Percentiles rank a stretch among this genome's conserved stretches.
Conservation (phyloP, 352 stramenopile species). For the Globisporangium splendens region DNA sequence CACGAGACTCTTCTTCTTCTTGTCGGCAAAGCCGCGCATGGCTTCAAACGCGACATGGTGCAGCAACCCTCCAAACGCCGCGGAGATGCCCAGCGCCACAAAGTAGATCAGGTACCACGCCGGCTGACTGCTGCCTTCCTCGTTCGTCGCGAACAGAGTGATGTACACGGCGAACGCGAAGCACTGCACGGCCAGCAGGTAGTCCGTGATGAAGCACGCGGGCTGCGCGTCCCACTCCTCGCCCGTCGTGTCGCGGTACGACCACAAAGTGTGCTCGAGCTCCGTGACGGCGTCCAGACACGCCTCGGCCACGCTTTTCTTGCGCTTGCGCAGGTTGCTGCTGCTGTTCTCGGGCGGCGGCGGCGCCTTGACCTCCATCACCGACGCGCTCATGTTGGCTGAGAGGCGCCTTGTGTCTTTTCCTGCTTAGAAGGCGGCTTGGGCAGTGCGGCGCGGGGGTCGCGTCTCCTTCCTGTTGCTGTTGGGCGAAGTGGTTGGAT, state of each 20-base stretch:
- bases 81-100: constrained; percentile 75
- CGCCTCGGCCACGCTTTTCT: constrained; percentile 48
- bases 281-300: constrained; percentile 64
- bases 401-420: too few relatives aligned
- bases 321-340: constrained; percentile 6
- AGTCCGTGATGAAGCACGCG: constrained; percentile 87
- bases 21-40: constrained; percentile 62
- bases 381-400: background rate
- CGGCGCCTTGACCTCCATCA: background rate
- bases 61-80: constrained; percentile 67
- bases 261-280: constrained; percentile 76
- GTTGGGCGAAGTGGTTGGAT: background rate
- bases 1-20: constrained; percentile 65
- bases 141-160: constrained; percentile 56
- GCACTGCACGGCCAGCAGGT: constrained; percentile 78
- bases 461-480: background rate
- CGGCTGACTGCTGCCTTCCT: constrained; percentile 33
- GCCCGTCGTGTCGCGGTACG: constrained; percentile 64
- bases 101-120: constrained; percentile 88
- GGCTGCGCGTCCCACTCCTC: constrained; percentile 86
- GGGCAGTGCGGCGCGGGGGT: too few relatives aligned
- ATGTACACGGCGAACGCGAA: constrained; percentile 82
- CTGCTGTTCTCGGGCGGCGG: constrained; percentile 2
- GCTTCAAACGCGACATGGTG: constrained; percentile 83
- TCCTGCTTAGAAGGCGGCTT: too few relatives aligned